Evolutionary conservation across 208 protist species (phyloP), one percentile per base, ranked within the genome.

Genomic region (Naegleria lovaniensis): DNA sequence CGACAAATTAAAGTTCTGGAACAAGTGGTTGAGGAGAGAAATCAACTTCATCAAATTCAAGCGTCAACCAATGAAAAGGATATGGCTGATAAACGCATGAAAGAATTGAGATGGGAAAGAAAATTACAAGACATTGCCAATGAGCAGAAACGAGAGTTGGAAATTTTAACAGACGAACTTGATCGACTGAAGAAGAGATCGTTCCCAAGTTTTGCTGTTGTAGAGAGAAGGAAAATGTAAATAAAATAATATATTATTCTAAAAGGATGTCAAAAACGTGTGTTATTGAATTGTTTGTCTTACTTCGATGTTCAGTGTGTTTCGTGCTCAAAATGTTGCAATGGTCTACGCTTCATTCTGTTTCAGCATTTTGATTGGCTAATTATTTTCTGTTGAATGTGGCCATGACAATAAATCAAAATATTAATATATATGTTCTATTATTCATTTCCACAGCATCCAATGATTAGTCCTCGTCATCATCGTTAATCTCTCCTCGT

Each of bases 131-230:
- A 97, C 51, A 76, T 97, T 86, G 95, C 95, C 13, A 93, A 95
- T 36, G 93, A 93, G 36, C 96, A 98, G 92, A 95, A 98, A 91
- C 95, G 97, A 91, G 96, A 97, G 88, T 91, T 97, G 0, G 91
- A 96, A 38, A 94, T 93, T 29, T 92, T 98, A 33, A 97, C 97
- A 89, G 91, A 88, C 22, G 95, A 97, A 87, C 92, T 98, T n/a
- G 96, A 98, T 86, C 94, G 95, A 4, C 92, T 98, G 33, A 94
- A 95, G 25, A 95, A 96, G 85, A 92, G 94, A 38, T 97, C 96
- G 51, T 98, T 97, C 91, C 96, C 96, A 9, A 97, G 95, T 22
- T 98, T 98, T 93, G 95, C 96, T 36, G 95, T 97, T 52, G 96
- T 98, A 11, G n/a, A 88, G 33, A 51, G 43, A 38, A 88, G 85